A percentile compares a stretch with the other conserved stretches of the same genome.
These are phyloP conservation scores for Aspergillus amoenus DNA, from an alignment of 2,329 filamentous ascomycete genomes.

Conservation along the genomic window DNA sequence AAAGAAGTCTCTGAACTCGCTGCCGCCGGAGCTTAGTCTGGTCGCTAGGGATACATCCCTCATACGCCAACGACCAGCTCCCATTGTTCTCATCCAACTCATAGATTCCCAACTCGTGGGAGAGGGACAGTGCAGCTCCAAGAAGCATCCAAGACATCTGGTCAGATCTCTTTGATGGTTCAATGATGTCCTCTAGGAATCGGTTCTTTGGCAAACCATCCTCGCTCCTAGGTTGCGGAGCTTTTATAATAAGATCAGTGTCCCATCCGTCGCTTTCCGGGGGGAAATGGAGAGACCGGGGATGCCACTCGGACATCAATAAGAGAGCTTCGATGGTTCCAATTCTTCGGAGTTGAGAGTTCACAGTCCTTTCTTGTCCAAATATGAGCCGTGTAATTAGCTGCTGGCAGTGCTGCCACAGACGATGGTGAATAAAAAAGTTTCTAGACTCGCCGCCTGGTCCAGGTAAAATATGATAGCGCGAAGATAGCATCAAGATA, in stretches of 20 bases:
- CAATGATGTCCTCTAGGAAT: conserved; percentile 56
- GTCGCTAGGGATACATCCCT: conserved; percentile 29
- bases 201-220: conserved; percentile 35
- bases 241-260: conserved; percentile 50
- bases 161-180: conserved; percentile 55
- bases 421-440: conserved; percentile 54
- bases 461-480: conserved; percentile 48
- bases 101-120: conserved; percentile 55
- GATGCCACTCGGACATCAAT: conserved; percentile 58
- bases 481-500: conserved; percentile 56
- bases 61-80: conserved; percentile 21
- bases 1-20: conserved; percentile 40
- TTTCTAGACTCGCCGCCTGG: conserved; percentile 48
- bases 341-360: conserved; percentile 50
- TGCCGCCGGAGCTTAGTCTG: conserved; percentile 34
- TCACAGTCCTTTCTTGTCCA: conserved; percentile 54
- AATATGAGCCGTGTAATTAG: conserved; percentile 55
- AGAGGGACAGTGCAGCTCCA: conserved; percentile 53
- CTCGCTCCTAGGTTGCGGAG: conserved; percentile 34
- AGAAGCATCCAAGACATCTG: conserved; percentile 63
- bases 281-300: conserved; percentile 54
- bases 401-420: conserved; percentile 57
- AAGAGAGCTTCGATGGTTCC: conserved; percentile 56
- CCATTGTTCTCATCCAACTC: conserved; percentile 41
- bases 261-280: conserved; percentile 57